These are phyloP conservation scores for Ochetophila trinervis DNA, from an alignment of 306 rosid genomes.

Conservation along the genomic window DNA sequence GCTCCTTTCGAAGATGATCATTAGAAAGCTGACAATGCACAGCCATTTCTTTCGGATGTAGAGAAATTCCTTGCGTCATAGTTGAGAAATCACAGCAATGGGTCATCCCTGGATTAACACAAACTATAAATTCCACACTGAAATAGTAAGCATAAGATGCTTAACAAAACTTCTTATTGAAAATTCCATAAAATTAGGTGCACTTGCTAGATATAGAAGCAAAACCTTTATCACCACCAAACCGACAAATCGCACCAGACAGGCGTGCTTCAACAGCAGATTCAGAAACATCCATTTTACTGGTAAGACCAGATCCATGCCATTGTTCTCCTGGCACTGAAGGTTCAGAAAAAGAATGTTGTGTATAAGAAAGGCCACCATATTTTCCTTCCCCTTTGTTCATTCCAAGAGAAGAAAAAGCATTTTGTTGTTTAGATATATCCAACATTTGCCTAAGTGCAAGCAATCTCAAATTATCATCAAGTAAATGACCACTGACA, in stretches of 20 bases:
- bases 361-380: conserved; percentile 25
- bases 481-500: conserved; percentile 29
- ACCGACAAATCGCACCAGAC: conserved; percentile 29
- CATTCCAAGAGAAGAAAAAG: conserved; percentile 27
- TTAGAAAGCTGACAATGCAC: conserved; percentile 29
- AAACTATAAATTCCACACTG: conserved; percentile 15
- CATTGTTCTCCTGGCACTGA: conserved; percentile 28
- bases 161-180: conserved; percentile 17
- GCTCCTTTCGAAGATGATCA: conserved; percentile 35
- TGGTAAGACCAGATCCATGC: conserved; percentile 9
- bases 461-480: conserved; percentile 51
- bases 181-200: conserved; percentile 5
- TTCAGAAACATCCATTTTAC: conserved; percentile 34
- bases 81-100: conserved; percentile 31
- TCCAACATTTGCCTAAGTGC: conserved; percentile 43
- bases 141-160: conserved; percentile 6
- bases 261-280: conserved; percentile 25
- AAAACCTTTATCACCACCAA: conserved; percentile 30
- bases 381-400: conserved; percentile 36
- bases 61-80: conserved; percentile 26
- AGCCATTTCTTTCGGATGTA: conserved; percentile 31
- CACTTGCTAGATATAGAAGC: conserved; percentile 34
- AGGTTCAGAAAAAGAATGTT: conserved; percentile 26
- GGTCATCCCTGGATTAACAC: conserved; percentile 38
- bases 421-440: conserved; percentile 41